phyloP scores from a whole-genome alignment of 192 early-diverging fungal species.

The Pecoramyces ruminantium region DNA sequence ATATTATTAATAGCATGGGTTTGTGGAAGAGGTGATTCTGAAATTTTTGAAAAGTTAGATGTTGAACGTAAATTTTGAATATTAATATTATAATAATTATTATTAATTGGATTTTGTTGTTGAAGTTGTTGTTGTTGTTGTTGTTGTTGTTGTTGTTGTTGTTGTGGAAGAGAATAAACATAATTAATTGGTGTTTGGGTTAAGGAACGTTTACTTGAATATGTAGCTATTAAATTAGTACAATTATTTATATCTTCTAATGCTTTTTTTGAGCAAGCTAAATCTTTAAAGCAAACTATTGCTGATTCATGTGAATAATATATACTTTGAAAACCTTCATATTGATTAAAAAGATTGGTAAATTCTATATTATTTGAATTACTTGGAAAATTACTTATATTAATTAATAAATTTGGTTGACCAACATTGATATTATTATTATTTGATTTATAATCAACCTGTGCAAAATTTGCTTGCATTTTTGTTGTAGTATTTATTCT shows the following conservation, averaged over 20 bases:
- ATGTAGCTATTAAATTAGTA: slow-evolving; percentile 4
- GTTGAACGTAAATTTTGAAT: neutral
- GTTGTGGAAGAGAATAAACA: neutral
- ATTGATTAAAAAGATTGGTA: slow-evolving; percentile 3
- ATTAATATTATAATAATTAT: neutral
- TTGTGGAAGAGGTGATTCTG: neutral
- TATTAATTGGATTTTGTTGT: neutral
- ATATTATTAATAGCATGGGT: neutral
- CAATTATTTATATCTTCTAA: slow-evolving; percentile 2
- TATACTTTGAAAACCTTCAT: neutral
- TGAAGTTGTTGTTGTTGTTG: neutral
- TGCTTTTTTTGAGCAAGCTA: neutral
- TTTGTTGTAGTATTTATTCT: slow-evolving; percentile 1
- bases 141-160: too few species aligned
- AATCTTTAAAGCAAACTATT: neutral
- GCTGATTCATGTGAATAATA: neutral
- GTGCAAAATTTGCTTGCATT: slow-evolving; percentile 7
- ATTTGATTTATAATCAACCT: slow-evolving; percentile 1
- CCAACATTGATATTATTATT: slow-evolving; percentile 2
- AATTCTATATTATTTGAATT: slow-evolving; percentile 1
- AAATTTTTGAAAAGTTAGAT: neutral
- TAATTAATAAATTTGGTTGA: neutral
- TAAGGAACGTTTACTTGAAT: neutral
- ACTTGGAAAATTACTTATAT: slow-evolving; percentile 2
- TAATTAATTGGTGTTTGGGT: neutral